A percentile compares a stretch with the other conserved stretches of the same genome.
Conservation (phyloP, 805 yeast genomes). For the Kuraishia cidri region DNA sequence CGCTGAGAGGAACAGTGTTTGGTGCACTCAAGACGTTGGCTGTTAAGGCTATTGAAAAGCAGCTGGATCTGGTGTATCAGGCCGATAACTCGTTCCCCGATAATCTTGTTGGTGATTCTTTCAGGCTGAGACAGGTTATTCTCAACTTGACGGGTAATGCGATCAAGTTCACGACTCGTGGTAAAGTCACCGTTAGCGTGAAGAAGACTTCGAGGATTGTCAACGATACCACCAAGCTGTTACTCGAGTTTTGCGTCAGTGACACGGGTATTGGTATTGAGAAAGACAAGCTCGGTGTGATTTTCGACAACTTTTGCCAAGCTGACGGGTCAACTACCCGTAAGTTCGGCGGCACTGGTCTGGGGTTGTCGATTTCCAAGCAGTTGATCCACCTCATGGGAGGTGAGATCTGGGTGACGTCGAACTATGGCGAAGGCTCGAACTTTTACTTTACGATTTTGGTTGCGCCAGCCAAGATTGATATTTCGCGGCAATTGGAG, state of each 20-base stretch:
- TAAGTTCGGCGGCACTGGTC: constrained; percentile 89
- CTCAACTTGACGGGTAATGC: constrained; percentile 86
- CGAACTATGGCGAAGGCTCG: constrained; percentile 73
- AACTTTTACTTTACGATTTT: constrained; percentile 75
- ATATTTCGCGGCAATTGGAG: constrained; percentile 57
- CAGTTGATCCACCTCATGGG: constrained; percentile 87
- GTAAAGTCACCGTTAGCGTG: constrained; percentile 73
- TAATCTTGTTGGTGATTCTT: constrained; percentile 79
- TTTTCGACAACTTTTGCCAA: constrained; percentile 85
- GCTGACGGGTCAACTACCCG: constrained; percentile 93
- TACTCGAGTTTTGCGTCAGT: constrained; percentile 75
- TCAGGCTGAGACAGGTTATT: constrained; percentile 80
- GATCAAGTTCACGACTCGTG: constrained; percentile 76
- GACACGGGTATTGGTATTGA: constrained; percentile 91
- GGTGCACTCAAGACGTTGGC: constrained; percentile 87
- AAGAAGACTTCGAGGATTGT: constrained; percentile 34
- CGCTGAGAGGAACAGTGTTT: constrained; percentile 78
- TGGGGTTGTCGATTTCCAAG: constrained; percentile 82
- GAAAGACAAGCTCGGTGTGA: constrained; percentile 74
- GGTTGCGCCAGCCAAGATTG: constrained; percentile 63
- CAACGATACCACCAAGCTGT: constrained; percentile 35
- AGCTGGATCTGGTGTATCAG: constrained; percentile 69
- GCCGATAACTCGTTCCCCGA: constrained; percentile 87
- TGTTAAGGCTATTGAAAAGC: constrained; percentile 83
- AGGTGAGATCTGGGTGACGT: constrained; percentile 88